Base-by-base conservation (phyloP, 768 basidiomycete genomes). In the Pleurotus salmoneostramineus region DNA sequence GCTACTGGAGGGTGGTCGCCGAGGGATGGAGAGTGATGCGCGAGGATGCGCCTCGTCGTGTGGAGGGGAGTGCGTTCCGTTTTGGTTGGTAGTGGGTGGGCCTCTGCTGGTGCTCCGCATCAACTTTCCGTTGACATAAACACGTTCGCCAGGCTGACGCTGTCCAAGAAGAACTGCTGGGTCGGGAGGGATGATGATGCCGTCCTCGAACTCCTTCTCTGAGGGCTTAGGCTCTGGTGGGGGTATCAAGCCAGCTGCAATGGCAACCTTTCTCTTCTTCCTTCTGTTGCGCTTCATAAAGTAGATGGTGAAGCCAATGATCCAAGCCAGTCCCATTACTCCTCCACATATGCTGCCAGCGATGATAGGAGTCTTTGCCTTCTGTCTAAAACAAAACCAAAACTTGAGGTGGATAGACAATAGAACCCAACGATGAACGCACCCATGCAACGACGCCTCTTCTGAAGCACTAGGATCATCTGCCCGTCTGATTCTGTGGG, bases 141-240 rank as follows among this genome's bases (percentile, higher is more conserved):
- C 61, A 43, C 60, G 55, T 57, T 77, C 71, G 10, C 82, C 81
- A 2, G 81, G 77, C 56, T 67, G 62, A 17, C 72, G 66, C 47
- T 76, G 72, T 15, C 82, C 82, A 45, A 81, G 70, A n/a, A 86
- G 66, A 33, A 87, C 74, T 42, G 85, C 85, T n/a, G 86, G 85
- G 68, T 88, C 85, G 0, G 84, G 85, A 15, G 85, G 85, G 15
- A 86, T 82, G 51, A 86, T 73, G 56, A 83, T 71, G 48, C 71
- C 77, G 62, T 81, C 77, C 54, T 74, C 71, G 14, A 37, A 37
- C 31, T 40, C 51, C 17, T 32, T 44, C 32, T 48, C 43, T 10
- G 56, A 50, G 35, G 34, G 21, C 37, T 60, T 56, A 3, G 56
- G 33, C 35, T 59, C 34, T 14, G 46, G 36, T 27, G 56, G 56